Conservation (phyloP, 257 asterid species). For the Solanum tarapatanum region DNA sequence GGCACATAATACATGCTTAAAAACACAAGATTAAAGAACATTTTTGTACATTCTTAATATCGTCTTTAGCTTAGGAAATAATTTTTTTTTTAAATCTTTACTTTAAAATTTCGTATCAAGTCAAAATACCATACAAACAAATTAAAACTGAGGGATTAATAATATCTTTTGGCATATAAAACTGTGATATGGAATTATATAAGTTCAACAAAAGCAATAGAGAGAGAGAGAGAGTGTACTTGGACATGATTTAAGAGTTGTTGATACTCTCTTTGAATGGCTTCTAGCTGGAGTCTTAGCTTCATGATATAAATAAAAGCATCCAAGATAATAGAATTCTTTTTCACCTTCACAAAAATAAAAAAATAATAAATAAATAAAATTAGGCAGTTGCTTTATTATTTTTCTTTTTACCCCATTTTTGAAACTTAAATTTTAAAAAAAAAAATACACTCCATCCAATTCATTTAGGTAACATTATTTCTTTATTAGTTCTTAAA, state of each 20-base stretch:
- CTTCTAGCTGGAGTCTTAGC: constrained; percentile 57
- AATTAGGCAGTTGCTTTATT: neutral
- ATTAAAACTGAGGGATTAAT: neutral
- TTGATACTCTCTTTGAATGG: constrained; percentile 46
- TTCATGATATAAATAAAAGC: constrained; percentile 53
- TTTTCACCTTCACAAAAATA: constrained; percentile 33
- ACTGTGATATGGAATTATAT: too few relatives aligned
- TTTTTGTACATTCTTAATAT: too few relatives aligned
- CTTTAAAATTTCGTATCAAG: neutral
- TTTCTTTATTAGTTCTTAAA: too few relatives aligned
- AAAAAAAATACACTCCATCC: neutral
- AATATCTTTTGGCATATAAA: neutral
- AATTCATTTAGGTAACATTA: neutral
- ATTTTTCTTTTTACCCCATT: too few relatives aligned
- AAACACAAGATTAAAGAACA: too few relatives aligned
- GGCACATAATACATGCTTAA: neutral
- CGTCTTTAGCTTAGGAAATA: too few relatives aligned
- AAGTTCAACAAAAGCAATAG: neutral
- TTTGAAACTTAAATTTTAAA: neutral
- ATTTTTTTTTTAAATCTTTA: too few relatives aligned
- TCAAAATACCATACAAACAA: too few relatives aligned
- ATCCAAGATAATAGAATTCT: constrained; percentile 46
- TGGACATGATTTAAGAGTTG: constrained; percentile 37
- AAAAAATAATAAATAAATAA: neutral
- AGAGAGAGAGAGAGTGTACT: constrained; percentile 20